Evolutionary conservation across 495 filamentous ascomycete genomes (phyloP).

Genomic region (Podospora bellae-mahoneyi): DNA sequence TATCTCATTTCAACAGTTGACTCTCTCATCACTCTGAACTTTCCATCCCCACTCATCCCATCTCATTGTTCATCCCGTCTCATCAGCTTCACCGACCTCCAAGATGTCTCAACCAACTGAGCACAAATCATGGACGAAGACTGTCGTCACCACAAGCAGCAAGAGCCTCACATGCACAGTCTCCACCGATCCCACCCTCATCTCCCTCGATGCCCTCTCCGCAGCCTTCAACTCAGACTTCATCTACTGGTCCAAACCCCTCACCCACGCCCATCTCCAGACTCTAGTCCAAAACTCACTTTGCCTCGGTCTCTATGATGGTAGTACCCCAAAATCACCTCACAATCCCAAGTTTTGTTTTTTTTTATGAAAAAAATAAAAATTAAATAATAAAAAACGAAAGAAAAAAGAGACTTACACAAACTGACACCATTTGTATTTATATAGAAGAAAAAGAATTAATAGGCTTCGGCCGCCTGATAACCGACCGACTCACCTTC

Average conservation of each 20-base stretch:
- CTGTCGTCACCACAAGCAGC: slow-evolving; percentile 18
- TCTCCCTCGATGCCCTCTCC: slow-evolving; percentile 50
- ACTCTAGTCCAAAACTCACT: slow-evolving; percentile 51
- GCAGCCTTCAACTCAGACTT: slow-evolving; percentile 48
- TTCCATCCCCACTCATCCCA: neutral
- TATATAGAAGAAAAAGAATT: slow-evolving; percentile 13
- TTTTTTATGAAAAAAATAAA: no score
- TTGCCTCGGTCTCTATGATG: slow-evolving; percentile 53
- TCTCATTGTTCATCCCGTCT: neutral
- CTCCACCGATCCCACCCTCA: slow-evolving; percentile 48
- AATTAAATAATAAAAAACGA: no score
- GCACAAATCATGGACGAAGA: slow-evolving; percentile 14
- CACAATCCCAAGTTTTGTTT: no score
- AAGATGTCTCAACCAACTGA: slow-evolving; percentile 9
- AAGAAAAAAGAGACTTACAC: no score
- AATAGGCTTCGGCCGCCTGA: slow-evolving; percentile 59
- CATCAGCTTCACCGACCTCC: neutral
- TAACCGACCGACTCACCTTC: slow-evolving; percentile 63
- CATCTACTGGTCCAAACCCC: slow-evolving; percentile 53
- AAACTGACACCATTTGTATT: no score
- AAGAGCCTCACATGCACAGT: slow-evolving; percentile 38
- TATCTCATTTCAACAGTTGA: no score
- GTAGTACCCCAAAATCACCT: neutral
- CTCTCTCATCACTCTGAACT: no score
- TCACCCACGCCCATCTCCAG: slow-evolving; percentile 39